Evolutionary conservation across 345 rosid genomes (phyloP), one percentile per base, ranked within the genome.

Genomic region (Brassica juncea): DNA sequence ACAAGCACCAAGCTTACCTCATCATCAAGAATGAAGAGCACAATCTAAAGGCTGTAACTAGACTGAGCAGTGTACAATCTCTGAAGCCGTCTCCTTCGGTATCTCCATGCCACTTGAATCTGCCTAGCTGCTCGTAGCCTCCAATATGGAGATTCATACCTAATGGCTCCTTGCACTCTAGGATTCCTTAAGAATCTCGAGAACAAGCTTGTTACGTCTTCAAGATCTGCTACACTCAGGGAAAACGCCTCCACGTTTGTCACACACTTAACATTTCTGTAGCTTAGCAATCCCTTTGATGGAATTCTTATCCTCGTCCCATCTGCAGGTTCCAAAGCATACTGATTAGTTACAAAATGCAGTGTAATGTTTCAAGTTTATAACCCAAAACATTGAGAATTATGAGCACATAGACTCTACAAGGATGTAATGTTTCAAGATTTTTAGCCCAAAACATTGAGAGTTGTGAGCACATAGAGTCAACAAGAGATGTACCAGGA

Each of bases 31-130:
- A 68, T 70, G 52, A 19, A 60, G 35, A 21, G 4, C 60, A 60
- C 6, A 69, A 77, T 62, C 70, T 62, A 77, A 70, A 16, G 19
- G 58, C 71, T 70, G 32, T 27, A 44, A 5, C 55, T 70, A 70
- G 30, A 21, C 80, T 70, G 70, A 30, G 69, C 5, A 19, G 84
- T 82, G 66, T 76, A 69, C 0, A 68, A 61, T 8, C 86, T 87
- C 11, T 25, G 82, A 8, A 83, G 82, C 55, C 89, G 69, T 74
- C 88, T 90, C 83, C 82, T 88, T 77, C 92, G 70, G 75, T 92
- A 89, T 86, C 93, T 90, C 98, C 98, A 90, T 2, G 92, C 89
- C 61, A 92, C 94, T 79, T 90, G 97, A 72, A 92, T 90, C 54
- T 75, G 83, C 14, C 54, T 80, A 23, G 93, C 91, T 4, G 93